Evolutionary conservation across 257 asterid species (phyloP), one percentile per base, ranked within the genome.

Genomic region (Solanum pimpinellifolium): DNA sequence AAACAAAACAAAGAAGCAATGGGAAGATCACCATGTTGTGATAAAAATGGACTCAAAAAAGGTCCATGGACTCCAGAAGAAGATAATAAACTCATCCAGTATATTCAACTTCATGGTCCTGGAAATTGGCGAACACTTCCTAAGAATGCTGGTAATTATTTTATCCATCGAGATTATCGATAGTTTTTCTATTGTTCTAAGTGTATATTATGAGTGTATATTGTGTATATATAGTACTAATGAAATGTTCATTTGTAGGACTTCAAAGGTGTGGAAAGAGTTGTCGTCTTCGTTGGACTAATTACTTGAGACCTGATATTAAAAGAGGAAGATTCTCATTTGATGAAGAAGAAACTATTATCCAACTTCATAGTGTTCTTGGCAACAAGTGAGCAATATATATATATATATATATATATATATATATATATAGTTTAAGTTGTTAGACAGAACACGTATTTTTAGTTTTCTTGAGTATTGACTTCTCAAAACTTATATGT

Each of bases 21-120:
- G 98, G 98, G 98, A 85, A 94, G 98, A 93, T 91, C 98, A 70
- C 98, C 98, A 16, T 92, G 97, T 33, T 93, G 98, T 91, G 96
- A 94, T 87, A 93, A 94, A 89, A 91, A 88, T 84, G 93, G 94
- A 46, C 90, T 95, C n/a, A 95, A 95, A 88, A 95, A 95, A 91
- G 98, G 98, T 49, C 98, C 98, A 21, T 95, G 98, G 98, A 95
- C 98, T 20, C 89, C 92, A 0, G 98, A 95, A 69, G 98, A 95
- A 88, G 98, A 95, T 86, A 86, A 16, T 21, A 93, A 93, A 87
- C 98, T 95, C 90, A 89, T 81, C 86, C 90, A 91, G 6, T 84
- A 93, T 23, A 91, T 95, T 62, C 94, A 94, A 59, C 39, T 68
- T 6, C 94, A 95, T 75, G 98, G 97, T 56, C 94, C 97, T 9